Evolutionary conservation across 345 rosid species (phyloP).

Genomic region (Aethionema arabicum): DNA sequence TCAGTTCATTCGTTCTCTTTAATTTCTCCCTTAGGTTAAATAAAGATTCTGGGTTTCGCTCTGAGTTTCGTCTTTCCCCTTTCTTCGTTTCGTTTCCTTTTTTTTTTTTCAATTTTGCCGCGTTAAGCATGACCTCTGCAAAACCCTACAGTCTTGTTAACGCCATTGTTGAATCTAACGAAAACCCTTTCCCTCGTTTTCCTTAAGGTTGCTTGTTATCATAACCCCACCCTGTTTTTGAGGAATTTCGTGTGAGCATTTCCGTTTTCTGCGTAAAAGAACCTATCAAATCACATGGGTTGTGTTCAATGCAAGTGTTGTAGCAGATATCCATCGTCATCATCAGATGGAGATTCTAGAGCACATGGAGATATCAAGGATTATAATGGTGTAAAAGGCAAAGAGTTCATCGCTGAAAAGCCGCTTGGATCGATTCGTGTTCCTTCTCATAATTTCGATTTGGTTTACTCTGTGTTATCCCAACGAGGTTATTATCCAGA

Average conservation of each 20-base stretch:
- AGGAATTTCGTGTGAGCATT: constrained; percentile 36
- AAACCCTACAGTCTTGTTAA: constrained; percentile 23
- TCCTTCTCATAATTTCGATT: constrained; percentile 60
- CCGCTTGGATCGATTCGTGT: constrained; percentile 59
- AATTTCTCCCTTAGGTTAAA: neutral
- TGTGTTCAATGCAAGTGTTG: constrained; percentile 90
- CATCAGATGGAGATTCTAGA: constrained; percentile 55
- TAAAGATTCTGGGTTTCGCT: constrained; percentile 37
- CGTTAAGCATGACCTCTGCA: constrained; percentile 31
- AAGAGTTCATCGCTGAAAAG: constrained; percentile 55
- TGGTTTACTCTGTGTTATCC: constrained; percentile 73
- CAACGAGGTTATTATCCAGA: constrained; percentile 88
- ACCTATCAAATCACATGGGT: constrained; percentile 53
- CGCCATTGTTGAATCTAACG: constrained; percentile 35
- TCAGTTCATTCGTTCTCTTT: neutral
- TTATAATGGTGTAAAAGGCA: constrained; percentile 25
- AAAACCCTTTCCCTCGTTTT: constrained; percentile 29
- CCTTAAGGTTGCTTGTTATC: constrained; percentile 21
- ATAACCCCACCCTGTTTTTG: constrained; percentile 20
- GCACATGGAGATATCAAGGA: constrained; percentile 33
- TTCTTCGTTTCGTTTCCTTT: constrained; percentile 5
- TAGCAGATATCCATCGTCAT: constrained; percentile 56
- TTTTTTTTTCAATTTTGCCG: neutral
- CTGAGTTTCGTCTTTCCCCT: constrained; percentile 12
- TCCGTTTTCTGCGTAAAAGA: neutral